Conservation (phyloP, 768 basidiomycete species). For the Agrocybe chaxingu region DNA sequence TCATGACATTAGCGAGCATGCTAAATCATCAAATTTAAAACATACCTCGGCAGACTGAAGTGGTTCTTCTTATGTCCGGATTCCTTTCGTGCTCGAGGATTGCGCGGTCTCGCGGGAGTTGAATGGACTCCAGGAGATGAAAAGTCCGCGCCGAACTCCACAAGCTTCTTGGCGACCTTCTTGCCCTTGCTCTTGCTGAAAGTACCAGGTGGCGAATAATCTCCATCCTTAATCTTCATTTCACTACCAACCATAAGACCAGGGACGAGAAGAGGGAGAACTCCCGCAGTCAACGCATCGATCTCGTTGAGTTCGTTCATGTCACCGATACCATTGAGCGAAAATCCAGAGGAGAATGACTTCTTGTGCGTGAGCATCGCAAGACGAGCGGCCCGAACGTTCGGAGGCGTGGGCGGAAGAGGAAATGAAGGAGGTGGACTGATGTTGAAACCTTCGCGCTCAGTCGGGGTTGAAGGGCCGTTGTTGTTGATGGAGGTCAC, state of each 20-base stretch:
- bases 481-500: slow-evolving; percentile 40
- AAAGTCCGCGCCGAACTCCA: slow-evolving; percentile 48
- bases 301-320: slow-evolving; percentile 72
- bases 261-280: slow-evolving; percentile 65
- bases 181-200: slow-evolving; percentile 39
- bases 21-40: slow-evolving; percentile 3
- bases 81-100: slow-evolving; percentile 36
- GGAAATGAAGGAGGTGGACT: slow-evolving; percentile 67
- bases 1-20: neutral
- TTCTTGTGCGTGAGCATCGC: slow-evolving; percentile 56
- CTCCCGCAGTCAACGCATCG: slow-evolving; percentile 65
- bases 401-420: slow-evolving; percentile 74
- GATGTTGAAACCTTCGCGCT: slow-evolving; percentile 32
- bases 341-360: slow-evolving; percentile 63
- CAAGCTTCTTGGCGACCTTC: slow-evolving; percentile 29
- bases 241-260: slow-evolving; percentile 57
- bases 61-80: slow-evolving; percentile 59
- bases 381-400: slow-evolving; percentile 53
- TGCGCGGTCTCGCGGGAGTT: slow-evolving; percentile 47
- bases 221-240: slow-evolving; percentile 49
- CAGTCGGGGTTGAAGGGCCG: slow-evolving; percentile 34
- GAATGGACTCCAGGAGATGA: slow-evolving; percentile 59
- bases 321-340: slow-evolving; percentile 52
- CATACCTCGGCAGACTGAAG: slow-evolving; percentile 67
- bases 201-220: slow-evolving; percentile 38